Evolutionary conservation across 495 filamentous ascomycete species (phyloP).

Genomic region (Lasiosphaeriaceae sp.): DNA sequence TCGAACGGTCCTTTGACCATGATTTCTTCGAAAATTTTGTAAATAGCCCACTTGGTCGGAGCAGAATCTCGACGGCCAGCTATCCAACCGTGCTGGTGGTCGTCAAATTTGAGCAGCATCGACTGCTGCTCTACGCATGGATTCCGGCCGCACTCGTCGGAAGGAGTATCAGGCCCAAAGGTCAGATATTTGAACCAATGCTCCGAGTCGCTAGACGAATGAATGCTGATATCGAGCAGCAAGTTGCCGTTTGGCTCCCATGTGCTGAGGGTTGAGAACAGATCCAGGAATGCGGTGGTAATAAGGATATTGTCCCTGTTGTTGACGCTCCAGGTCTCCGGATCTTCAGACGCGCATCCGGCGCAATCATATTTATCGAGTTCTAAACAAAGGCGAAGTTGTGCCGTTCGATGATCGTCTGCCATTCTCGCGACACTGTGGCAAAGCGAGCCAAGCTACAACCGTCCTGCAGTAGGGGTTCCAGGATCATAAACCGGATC

Average conservation of each 20-base stretch:
- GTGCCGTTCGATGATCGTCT: constrained; percentile 32
- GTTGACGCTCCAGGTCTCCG: constrained; percentile 14
- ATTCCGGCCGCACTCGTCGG: not conserved
- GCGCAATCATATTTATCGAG: constrained; percentile 33
- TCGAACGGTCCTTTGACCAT: constrained; percentile 23
- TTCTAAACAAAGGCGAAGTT: constrained; percentile 38
- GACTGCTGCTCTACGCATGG: constrained; percentile 3
- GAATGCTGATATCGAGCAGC: constrained; percentile 38
- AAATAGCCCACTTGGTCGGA: constrained; percentile 17
- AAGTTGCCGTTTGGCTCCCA: constrained; percentile 34
- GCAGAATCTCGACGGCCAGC: constrained; percentile 23
- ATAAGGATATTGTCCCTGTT: constrained; percentile 22
- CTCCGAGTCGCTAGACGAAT: constrained; percentile 35
- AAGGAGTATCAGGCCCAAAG: constrained; percentile 26
- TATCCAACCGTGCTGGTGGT: constrained; percentile 26
- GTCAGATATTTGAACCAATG: constrained; percentile 35
- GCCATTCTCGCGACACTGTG: constrained; percentile 40
- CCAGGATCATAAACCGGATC: constrained; percentile 24
- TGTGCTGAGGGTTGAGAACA: constrained; percentile 34
- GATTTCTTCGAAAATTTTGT: constrained; percentile 22
- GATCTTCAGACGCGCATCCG: constrained; percentile 12
- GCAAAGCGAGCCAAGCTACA: constrained; percentile 30
- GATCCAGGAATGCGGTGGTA: constrained; percentile 28
- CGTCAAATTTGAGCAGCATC: constrained; percentile 20
- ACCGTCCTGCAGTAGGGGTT: constrained; percentile 26